Evolutionary conservation across 2,329 filamentous ascomycete species (phyloP), one percentile per base, ranked within the genome.

Genomic region (Orbilia javanica): DNA sequence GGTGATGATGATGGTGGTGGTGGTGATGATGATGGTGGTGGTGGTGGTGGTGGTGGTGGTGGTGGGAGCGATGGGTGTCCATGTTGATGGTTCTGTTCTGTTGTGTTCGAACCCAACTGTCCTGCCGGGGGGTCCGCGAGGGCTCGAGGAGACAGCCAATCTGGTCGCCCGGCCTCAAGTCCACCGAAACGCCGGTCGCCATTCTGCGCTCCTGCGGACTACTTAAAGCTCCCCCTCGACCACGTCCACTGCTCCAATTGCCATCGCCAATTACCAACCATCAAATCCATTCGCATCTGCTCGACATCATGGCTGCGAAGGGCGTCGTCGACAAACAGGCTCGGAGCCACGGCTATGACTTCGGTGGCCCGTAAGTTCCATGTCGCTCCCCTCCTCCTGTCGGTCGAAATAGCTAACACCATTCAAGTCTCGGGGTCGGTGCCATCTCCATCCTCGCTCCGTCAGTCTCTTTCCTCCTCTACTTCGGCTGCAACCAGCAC

Each of bases 401-500:
- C 36, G 5, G 13, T 42, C 6, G 6, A 4, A 20, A 13, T 25
- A 10, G 22, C 22, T 50, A 25, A 50, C 13, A 15, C 13, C 11
- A 36, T 3, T 39, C 13, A 5, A 77, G 94, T 68, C 86, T 91
- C 48, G 94, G 94, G 70, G 93, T 92, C 39, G 89, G 91, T 78
- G 88, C 86, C 79, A 93, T 98, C 82, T 92, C 92, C 6, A 91
- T 96, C 82, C 90, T 91, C 71, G 89, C 97, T 0, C 95, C 95
- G 0, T 78, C 94, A 48, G 87, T 94, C 80, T 89, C 93, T 81
- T 97, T 96, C 85, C 83, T 90, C 81, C 91, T 95, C 83, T 88
- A 90, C 55, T 97, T 97, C 83, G 87, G 91, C 82, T 97, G 95
- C 88, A 98, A 97, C 85, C 94, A 98, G 84, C 87, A 96, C 80